Evolutionary conservation across 148 eudicot genomes (phyloP).

Genomic region (Fagopyrum homotropicum): DNA sequence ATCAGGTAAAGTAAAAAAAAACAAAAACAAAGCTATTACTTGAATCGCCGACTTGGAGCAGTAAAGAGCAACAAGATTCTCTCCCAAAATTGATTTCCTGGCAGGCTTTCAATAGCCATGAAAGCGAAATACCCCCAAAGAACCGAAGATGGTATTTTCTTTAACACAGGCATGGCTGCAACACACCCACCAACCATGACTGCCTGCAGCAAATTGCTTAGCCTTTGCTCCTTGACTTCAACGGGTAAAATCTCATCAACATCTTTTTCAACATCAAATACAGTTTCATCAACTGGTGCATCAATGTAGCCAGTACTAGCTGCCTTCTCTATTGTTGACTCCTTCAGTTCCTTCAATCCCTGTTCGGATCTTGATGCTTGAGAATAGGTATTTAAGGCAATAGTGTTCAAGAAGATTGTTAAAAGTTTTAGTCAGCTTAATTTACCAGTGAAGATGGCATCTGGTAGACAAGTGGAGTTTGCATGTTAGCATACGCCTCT

Average conservation of each 20-base stretch:
- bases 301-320: conserved; percentile 60
- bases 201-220: conserved; percentile 91
- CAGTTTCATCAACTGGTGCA: conserved; percentile 80
- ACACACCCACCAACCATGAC: conserved; percentile 81
- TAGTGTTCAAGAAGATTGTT: background rate
- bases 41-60: conserved; percentile 93
- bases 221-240: conserved; percentile 96
- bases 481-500: conserved; percentile 86
- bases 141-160: conserved; percentile 91
- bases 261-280: conserved; percentile 91
- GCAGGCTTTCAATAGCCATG: conserved; percentile 99
- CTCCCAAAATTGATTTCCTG: conserved; percentile 99
- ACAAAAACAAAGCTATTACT: conserved; percentile 30
- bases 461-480: conserved; percentile 90
- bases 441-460: conserved; percentile 69
- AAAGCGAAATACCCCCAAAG: conserved; percentile 99
- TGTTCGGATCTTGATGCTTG: conserved; percentile 22
- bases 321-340: conserved; percentile 76
- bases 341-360: conserved; percentile 94
- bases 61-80: conserved; percentile 80
- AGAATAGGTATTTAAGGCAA: background rate
- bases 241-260: conserved; percentile 85
- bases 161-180: conserved; percentile 92
- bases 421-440: background rate
- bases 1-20: background rate